phyloP scores from a whole-genome alignment of 2,329 filamentous ascomycete species.

The Pseudocercospora crystallina region DNA sequence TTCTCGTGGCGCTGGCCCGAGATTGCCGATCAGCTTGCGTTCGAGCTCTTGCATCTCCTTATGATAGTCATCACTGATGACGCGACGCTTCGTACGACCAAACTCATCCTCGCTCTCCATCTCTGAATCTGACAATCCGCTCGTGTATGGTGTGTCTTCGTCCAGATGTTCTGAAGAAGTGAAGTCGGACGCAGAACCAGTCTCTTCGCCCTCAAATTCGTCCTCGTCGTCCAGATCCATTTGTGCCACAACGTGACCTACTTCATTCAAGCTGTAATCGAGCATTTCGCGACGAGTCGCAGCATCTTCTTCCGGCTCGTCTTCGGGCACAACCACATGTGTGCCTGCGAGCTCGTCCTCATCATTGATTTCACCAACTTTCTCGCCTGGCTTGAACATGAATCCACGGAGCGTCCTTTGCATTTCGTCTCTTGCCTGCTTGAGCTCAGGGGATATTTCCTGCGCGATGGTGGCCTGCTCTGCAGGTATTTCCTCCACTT shows the following conservation, averaged over 20 bases:
- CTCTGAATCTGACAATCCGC: slow-evolving; percentile 62
- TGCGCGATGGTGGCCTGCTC: slow-evolving; percentile 4
- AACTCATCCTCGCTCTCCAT: slow-evolving; percentile 70
- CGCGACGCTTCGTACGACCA: slow-evolving; percentile 67
- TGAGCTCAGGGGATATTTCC: not conserved
- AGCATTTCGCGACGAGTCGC: slow-evolving; percentile 83
- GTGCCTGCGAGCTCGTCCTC: slow-evolving; percentile 41
- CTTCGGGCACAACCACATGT: slow-evolving; percentile 63
- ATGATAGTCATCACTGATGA: slow-evolving; percentile 73
- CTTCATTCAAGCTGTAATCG: slow-evolving; percentile 81
- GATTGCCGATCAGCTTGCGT: slow-evolving; percentile 65
- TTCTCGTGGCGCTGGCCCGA: slow-evolving; percentile 51
- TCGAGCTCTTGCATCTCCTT: slow-evolving; percentile 84
- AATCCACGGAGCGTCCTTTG: slow-evolving; percentile 30
- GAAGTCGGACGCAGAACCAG: slow-evolving; percentile 25
- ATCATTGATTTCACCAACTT: slow-evolving; percentile 46
- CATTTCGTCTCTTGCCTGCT: slow-evolving; percentile 12
- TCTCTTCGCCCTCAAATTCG: slow-evolving; percentile 54
- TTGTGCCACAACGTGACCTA: slow-evolving; percentile 89
- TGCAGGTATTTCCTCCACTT: slow-evolving; percentile 35
- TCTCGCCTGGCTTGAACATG: slow-evolving; percentile 37
- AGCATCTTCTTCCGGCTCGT: slow-evolving; percentile 79
- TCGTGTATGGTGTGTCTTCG: slow-evolving; percentile 43
- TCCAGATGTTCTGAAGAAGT: slow-evolving; percentile 35
- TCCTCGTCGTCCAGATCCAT: slow-evolving; percentile 74